phyloP scores from a whole-genome alignment of 257 asterid species.

The Salvia hispanica region DNA sequence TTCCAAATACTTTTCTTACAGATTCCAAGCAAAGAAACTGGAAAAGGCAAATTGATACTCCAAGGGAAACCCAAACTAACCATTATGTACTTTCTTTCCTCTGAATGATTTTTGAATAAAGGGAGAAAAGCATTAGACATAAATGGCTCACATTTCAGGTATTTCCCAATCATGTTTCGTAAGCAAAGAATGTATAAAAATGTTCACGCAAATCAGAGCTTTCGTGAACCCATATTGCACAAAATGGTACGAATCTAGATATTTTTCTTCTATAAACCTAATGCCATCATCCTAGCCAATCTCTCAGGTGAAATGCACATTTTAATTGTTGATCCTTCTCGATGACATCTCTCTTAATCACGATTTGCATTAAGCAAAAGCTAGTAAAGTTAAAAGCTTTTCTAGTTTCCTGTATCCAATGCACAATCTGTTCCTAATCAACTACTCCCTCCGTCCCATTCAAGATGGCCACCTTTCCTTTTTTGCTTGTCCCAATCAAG shows the following conservation, averaged over 20 bases:
- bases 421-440: not conserved
- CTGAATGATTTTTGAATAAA: constrained; percentile 11
- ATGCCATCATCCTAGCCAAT: constrained; percentile 2
- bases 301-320: not conserved
- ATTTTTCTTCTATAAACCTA: not conserved
- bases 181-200: not conserved
- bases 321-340: too few relatives aligned
- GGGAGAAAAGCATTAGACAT: not conserved
- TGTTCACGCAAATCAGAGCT: constrained; percentile 16
- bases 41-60: constrained; percentile 10
- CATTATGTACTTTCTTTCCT: not conserved
- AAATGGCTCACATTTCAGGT: constrained; percentile 1
- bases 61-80: constrained; percentile 6
- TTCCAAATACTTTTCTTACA: not conserved
- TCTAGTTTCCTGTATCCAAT: not conserved
- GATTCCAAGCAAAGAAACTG: constrained; percentile 14
- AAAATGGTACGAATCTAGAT: not conserved
- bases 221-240: constrained; percentile 2
- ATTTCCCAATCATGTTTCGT: not conserved
- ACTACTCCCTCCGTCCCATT: too few relatives aligned
- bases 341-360: not conserved
- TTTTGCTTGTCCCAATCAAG: too few relatives aligned
- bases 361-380: constrained; percentile 10
- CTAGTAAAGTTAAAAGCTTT: constrained; percentile 2
- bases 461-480: too few relatives aligned